phyloP scores from a whole-genome alignment of 2,329 filamentous ascomycete genomes.

The Aschersonia sp. region DNA sequence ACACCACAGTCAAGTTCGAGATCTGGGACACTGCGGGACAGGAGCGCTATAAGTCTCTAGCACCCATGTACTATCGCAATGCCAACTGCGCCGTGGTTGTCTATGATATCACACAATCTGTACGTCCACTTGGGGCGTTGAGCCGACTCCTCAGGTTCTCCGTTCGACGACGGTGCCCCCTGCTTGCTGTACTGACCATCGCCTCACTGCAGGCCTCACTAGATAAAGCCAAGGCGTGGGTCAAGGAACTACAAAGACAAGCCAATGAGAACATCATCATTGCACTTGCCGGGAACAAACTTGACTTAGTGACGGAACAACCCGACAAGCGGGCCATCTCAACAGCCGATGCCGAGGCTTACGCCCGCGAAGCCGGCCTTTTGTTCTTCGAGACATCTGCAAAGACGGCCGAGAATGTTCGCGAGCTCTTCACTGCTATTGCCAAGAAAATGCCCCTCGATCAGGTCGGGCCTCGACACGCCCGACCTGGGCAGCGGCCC shows the following conservation, averaged over 20 bases:
- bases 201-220: conserved; percentile 57
- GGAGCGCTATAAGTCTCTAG: conserved; percentile 96
- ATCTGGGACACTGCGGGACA: conserved; percentile 99
- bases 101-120: conserved; percentile 98
- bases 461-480: conserved; percentile 81
- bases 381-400: conserved; percentile 98
- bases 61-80: conserved; percentile 99
- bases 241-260: conserved; percentile 96
- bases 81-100: conserved; percentile 98
- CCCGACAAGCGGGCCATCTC: conserved; percentile 90
- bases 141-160: too few relatives aligned
- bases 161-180: background rate
- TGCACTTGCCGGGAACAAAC: conserved; percentile 91
- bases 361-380: conserved; percentile 82
- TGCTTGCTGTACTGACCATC: conserved; percentile 2
- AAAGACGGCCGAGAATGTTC: conserved; percentile 92
- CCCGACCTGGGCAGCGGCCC: conserved; percentile 49
- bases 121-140: conserved; percentile 30
- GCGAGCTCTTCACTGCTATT: conserved; percentile 91
- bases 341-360: conserved; percentile 83
- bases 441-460: conserved; percentile 96
- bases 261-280: conserved; percentile 99
- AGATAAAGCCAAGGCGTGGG: conserved; percentile 98
- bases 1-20: conserved; percentile 98
- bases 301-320: conserved; percentile 86